Conservation (phyloP, 2,329 filamentous ascomycete species). For the Sordariomycetes sp. region DNA sequence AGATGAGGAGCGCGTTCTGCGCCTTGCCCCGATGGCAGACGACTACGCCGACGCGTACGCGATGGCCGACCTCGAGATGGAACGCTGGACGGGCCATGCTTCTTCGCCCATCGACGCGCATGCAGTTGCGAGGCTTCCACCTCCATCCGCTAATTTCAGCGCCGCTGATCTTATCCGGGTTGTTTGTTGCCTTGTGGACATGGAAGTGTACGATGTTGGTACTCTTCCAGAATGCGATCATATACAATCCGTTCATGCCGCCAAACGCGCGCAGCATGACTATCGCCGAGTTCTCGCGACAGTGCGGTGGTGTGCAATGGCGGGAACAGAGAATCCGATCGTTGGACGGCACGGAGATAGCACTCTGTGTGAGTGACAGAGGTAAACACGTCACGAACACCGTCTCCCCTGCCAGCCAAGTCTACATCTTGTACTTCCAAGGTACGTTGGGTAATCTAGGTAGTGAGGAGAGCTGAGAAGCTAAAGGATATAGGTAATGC, state of each 20-base stretch:
- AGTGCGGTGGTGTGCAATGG: constrained; percentile 58
- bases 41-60: too few relatives aligned
- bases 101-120: too few relatives aligned
- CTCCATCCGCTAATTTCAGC: constrained; percentile 43
- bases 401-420: constrained; percentile 22
- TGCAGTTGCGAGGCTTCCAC: constrained; percentile 14
- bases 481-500: constrained; percentile 39
- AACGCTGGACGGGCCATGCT: too few relatives aligned
- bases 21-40: too few relatives aligned
- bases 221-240: constrained; percentile 71
- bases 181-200: constrained; percentile 55
- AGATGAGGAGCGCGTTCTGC: too few relatives aligned
- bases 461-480: too few relatives aligned
- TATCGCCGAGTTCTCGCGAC: constrained; percentile 51
- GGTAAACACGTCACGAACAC: neutral
- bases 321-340: constrained; percentile 51
- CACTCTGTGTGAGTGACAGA: constrained; percentile 44
- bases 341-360: constrained; percentile 56
- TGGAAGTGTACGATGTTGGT: constrained; percentile 68
- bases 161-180: constrained; percentile 55
- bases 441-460: constrained; percentile 24
- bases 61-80: too few relatives aligned
- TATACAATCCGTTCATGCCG: constrained; percentile 70
- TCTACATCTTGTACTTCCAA: constrained; percentile 50
- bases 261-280: constrained; percentile 60